These are phyloP conservation scores for Ampelomyces quisqualis DNA, from an alignment of 2,329 filamentous ascomycete genomes.

Conservation along the genomic window DNA sequence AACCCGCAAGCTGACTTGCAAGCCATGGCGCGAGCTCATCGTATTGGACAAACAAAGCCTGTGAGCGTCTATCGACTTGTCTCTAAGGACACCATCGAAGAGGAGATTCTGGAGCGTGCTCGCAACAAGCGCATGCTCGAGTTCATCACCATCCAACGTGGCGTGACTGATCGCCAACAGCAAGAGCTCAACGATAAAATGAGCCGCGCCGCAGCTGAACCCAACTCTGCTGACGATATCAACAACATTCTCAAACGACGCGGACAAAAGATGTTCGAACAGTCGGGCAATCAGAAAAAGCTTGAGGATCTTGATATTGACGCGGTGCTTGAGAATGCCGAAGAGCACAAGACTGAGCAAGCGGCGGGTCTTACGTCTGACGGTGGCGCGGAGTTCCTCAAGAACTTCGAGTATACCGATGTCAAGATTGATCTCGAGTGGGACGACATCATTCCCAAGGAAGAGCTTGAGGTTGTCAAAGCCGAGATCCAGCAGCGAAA, in stretches of 20 bases:
- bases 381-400: conserved; percentile 94
- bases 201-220: conserved; percentile 68
- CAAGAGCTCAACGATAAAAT: conserved; percentile 74
- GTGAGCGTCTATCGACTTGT: conserved; percentile 96
- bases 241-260: conserved; percentile 95
- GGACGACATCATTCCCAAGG: conserved; percentile 97
- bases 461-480: conserved; percentile 86
- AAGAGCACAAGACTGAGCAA: conserved; percentile 94
- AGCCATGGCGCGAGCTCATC: conserved; percentile 96
- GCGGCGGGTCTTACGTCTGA: conserved; percentile 92
- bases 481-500: conserved; percentile 82
- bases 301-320: conserved; percentile 97
- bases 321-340: conserved; percentile 92
- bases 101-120: conserved; percentile 93
- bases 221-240: conserved; percentile 90
- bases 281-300: conserved; percentile 93
- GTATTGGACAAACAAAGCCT: conserved; percentile 93
- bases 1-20: conserved; percentile 98
- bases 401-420: conserved; percentile 87
- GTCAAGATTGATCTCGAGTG: conserved; percentile 96
- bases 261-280: conserved; percentile 99
- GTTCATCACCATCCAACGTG: conserved; percentile 94
- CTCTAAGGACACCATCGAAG: conserved; percentile 97
- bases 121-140: conserved; percentile 97
- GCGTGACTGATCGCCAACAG: conserved; percentile 89